Base-by-base conservation (phyloP, 345 rosid species). In the Salix purpurea region DNA sequence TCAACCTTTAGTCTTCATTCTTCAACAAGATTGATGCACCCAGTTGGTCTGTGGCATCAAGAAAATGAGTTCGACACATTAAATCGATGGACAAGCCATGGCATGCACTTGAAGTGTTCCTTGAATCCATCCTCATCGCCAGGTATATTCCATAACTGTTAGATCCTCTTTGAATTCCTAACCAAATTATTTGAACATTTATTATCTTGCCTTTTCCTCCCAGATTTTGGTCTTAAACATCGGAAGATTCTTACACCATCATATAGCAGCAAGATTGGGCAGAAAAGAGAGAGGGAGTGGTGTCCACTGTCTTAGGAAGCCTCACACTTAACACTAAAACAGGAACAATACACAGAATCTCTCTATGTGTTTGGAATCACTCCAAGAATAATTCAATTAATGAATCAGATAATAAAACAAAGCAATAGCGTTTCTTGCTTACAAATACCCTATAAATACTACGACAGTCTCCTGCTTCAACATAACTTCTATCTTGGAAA, bases 91-190 rank as follows among this genome's bases (percentile, higher is more conserved):
- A 30, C 90, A 30, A 90, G 90, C 97, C 97, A 90, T 24, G 97
- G 88, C 96, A 92, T 92, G 83, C 71, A 80, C 86, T 83, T 81
- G 84, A 89, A 90, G 68, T 92, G 91, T 23, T 89, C 89, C 66
- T 84, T 78, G 79, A 88, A 91, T 65, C 77, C 89, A 69, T 83
- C 79, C 75, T 88, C 87, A 23, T 92, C 88, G 39, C 84, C n/a
- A 5, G n/a, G 15, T 37, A 66, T 34, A 66, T 66, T 66, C 69
- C 69, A 32, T 30, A n/a, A 36, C 34, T 66, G 8, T 28, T 66
- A 66, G 69, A 66, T 66, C 69, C 69, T 66, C 28, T 3, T 34
- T 18, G 36, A 15, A 36, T 19, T 66, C 69, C 24, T 34, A 66
- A 66, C 4, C 10, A 7, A 54, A 54, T 21, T 54, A 54, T 54